A percentile compares a stretch with the other conserved stretches of the same genome.
Conservation (phyloP, 805 yeast species). For the Yamadazyma tumulicola region DNA sequence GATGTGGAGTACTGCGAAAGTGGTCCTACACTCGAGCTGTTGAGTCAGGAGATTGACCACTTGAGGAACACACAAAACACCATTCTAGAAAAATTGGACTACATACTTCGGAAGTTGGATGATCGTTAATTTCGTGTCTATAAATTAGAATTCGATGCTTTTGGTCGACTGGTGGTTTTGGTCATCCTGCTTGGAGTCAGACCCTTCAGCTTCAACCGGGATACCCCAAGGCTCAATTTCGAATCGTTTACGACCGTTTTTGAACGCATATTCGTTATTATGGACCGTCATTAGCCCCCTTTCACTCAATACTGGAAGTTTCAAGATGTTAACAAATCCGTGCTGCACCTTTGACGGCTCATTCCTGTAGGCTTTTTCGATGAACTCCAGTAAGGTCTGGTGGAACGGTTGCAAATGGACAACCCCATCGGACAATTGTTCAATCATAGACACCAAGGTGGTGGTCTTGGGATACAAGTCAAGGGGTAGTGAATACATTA, state of each 20-base stretch:
- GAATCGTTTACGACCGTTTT: constrained; percentile 76
- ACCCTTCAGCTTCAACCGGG: constrained; percentile 63
- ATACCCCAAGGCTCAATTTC: constrained; percentile 96
- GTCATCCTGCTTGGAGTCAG: neutral
- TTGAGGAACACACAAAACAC: constrained; percentile 2
- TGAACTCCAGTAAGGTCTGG: constrained; percentile 61
- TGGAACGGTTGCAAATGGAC: constrained; percentile 78
- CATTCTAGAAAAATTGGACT: constrained; percentile 10
- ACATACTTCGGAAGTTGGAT: constrained; percentile 5
- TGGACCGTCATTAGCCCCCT: constrained; percentile 76
- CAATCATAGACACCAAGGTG: constrained; percentile 47
- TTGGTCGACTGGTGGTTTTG: constrained; percentile 26
- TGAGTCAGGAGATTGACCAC: constrained; percentile 4
- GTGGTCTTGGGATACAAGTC: constrained; percentile 61
- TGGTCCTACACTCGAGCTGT: constrained; percentile 1
- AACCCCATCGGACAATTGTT: constrained; percentile 61
- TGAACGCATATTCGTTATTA: constrained; percentile 78
- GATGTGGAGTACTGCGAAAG: constrained; percentile 10
- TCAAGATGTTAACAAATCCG: constrained; percentile 75
- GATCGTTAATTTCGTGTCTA: neutral
- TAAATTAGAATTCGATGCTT: constrained; percentile 28
- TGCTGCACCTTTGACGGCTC: constrained; percentile 78
- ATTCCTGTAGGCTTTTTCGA: constrained; percentile 66
- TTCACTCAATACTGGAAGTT: constrained; percentile 69
- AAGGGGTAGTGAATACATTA: constrained; percentile 56